Evolutionary conservation across 2,329 filamentous ascomycete genomes (phyloP), one percentile per base, ranked within the genome.

Genomic region (Diaporthe nobilis): DNA sequence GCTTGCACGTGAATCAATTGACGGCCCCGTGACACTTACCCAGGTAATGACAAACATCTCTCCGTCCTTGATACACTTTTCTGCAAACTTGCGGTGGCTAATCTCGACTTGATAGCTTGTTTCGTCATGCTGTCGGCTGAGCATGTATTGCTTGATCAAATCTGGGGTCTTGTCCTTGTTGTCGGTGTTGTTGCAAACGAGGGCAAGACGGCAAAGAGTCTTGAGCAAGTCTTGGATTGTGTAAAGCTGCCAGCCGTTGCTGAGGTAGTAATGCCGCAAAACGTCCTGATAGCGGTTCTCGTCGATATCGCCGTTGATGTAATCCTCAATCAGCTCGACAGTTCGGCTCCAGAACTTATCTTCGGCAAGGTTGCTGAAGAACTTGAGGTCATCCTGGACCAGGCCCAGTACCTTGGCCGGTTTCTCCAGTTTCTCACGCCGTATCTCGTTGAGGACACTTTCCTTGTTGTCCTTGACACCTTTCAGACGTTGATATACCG

Each of bases 151-250:
- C 77, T 95, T 92, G 79, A 97, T 93, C 76, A 99, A 94, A 77
- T 98, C 96, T 7, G 94, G 92, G 51, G 95, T 98, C 89, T 97
- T 98, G 82, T 99, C 97, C 86, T 98, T 98, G 63, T 91, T 90
- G 80, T 99, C 97, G 4, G 91, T 91, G 80, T 92, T 95, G 81
- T 96, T 94, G 83, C 98, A 95, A n/a, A 91, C 91, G 25, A 95
- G 89, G 34, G 94, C 95, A 75, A 96, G 93, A 75, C 95, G 94
- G 75, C 94, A 93, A 53, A 98, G 90, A 1, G 93, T 93, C 81
- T 92, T 92, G 72, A 98, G 90, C 42, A 98, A 91, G 82, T 98
- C 96, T 81, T 97, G 95, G 78, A 98, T 92, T 6, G 95, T 96
- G 86, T 98, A 99, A 53, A 98, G 86, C 81, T 95, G 95, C 94